A percentile compares a stretch with the other conserved stretches of the same genome.
phyloP scores from a whole-genome alignment of 768 basidiomycete species.

The Tylopilus rubrobrunneus region DNA sequence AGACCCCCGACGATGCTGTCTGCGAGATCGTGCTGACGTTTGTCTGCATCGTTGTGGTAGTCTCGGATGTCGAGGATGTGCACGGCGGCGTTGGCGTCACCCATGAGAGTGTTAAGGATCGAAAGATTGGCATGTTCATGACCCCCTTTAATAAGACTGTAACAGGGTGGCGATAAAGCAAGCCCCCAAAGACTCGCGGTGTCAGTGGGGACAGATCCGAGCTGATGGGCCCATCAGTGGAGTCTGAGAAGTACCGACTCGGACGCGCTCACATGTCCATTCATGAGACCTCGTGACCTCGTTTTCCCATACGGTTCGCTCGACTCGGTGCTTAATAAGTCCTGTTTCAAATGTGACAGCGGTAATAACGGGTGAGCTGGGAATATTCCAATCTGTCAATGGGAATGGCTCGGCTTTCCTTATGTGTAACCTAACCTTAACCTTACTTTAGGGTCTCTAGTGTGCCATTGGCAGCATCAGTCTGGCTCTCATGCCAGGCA shows the following conservation, averaged over 20 bases:
- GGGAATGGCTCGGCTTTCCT: too few species aligned
- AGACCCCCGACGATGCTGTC: conserved; percentile 55
- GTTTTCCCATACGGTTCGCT: background rate
- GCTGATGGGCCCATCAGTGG: too few species aligned
- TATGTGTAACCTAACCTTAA: too few species aligned
- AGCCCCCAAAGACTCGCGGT: too few species aligned
- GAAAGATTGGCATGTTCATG: background rate
- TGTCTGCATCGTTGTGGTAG: conserved; percentile 4
- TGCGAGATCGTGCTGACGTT: conserved; percentile 32
- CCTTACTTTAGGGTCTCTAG: too few species aligned
- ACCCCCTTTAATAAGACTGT: background rate
- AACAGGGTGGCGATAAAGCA: too few species aligned
- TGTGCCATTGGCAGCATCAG: too few species aligned
- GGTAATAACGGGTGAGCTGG: background rate
- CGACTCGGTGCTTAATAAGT: background rate
- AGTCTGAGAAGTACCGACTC: too few species aligned
- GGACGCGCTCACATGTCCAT: too few species aligned
- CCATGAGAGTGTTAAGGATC: conserved; percentile 9
- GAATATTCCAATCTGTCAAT: background rate
- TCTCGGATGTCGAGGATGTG: conserved; percentile 23
- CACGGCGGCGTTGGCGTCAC: conserved; percentile 16
- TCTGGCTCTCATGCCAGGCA: too few species aligned
- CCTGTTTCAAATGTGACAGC: background rate
- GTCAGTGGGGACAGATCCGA: too few species aligned
- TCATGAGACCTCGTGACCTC: too few species aligned